Conservation (phyloP, 1,284 basidiomycete species). For the Heliocybe sulcata region DNA sequence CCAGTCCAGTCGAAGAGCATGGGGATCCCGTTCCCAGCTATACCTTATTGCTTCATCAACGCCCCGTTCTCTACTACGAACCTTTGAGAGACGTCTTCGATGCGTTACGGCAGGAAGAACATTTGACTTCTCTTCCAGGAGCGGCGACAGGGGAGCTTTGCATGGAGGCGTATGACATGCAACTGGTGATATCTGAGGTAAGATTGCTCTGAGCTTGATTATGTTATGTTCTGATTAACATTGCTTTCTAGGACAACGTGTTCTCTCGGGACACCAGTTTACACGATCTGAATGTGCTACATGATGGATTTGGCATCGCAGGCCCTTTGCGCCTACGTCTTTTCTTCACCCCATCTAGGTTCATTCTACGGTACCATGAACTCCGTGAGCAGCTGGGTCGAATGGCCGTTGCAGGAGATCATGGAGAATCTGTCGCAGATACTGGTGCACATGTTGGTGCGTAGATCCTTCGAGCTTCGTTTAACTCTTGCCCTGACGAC, state of each 20-base stretch:
- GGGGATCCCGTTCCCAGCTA: neutral
- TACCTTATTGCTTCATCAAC: constrained; percentile 44
- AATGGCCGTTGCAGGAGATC: constrained; percentile 22
- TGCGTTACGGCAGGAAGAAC: constrained; percentile 55
- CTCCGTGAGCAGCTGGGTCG: constrained; percentile 53
- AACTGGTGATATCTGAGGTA: constrained; percentile 61
- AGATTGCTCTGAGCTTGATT: constrained; percentile 9
- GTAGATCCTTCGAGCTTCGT: too few species aligned
- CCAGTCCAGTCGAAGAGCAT: neutral
- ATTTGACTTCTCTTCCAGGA: constrained; percentile 35
- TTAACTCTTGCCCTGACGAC: too few species aligned
- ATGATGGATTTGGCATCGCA: constrained; percentile 53
- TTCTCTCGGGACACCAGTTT: constrained; percentile 63
- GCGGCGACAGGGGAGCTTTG: constrained; percentile 53
- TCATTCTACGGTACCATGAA: constrained; percentile 58
- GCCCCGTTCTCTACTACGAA: constrained; percentile 68
- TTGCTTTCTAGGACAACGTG: constrained; percentile 55
- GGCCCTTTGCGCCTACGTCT: constrained; percentile 62
- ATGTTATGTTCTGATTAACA: neutral
- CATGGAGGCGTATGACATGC: constrained; percentile 61
- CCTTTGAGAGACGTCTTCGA: constrained; percentile 60
- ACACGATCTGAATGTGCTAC: constrained; percentile 65
- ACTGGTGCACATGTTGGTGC: neutral
- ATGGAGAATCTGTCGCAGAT: neutral
- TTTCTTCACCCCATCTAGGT: constrained; percentile 44